Base-by-base conservation (phyloP, 2,329 filamentous ascomycete species). In the Fusarium longipes region DNA sequence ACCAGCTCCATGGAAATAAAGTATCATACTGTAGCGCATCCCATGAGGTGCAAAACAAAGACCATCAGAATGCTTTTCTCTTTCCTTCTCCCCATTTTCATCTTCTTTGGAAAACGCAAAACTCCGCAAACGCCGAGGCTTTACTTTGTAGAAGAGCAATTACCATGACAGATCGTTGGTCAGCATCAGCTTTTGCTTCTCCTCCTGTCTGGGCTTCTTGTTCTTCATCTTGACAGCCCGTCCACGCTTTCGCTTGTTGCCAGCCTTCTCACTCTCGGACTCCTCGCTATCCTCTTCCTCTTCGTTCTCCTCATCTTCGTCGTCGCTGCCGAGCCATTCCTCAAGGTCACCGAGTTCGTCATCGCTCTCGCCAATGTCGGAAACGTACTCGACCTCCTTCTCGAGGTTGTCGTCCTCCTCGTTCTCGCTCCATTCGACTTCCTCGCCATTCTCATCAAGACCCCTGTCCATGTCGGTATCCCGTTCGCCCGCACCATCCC, bases 401-500 rank as follows among this genome's bases (percentile, higher is more conserved):
- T 90, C 89, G 38, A 92, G 92, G 76, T 93, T 91, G 50, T 90
- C 87, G 42, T 90, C 87, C 62, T 88, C 91, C 50, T 89, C 86
- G 50, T 88, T 87, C 65, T 87, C 84, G 29, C 92, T 90, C 65
- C 89, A 86, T 73, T 92, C 89, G 15, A 84, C 82, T 33, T 89
- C 87, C 45, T 92, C 88, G 6, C 92, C 90, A 25, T 93, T 92
- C 33, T 92, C 89, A 70, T 92, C 89, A 67, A 96, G 89, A 11
- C 94, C 95, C 71, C 94, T 89, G 77, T 97, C 95, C 77, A 96
- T 79, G 77, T 98, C 95, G 81, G 93, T 88, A 77, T 97, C 95
- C 54, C 93, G 85, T 67, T 87, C 84, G 42, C 91, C 95, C 74
- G 96, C 89, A 60, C 95, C 94, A 72, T 91, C 91, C 71, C 91